These are phyloP conservation scores for Rhizopogon vinicolor DNA, from an alignment of 768 basidiomycete genomes.

Conservation along the genomic window DNA sequence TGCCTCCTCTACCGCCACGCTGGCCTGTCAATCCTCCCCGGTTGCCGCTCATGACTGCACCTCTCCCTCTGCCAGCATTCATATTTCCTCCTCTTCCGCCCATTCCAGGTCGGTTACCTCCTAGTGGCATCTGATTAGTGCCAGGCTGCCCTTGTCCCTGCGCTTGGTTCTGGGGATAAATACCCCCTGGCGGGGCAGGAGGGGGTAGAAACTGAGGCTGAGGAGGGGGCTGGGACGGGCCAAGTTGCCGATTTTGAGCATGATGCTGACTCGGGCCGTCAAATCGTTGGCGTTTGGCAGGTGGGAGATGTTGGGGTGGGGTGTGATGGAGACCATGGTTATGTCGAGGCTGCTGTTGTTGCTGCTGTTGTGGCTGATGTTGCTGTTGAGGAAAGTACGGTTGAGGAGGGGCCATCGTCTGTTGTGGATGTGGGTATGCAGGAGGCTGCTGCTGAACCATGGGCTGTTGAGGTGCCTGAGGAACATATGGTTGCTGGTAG, in stretches of 20 bases:
- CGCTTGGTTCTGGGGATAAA: conserved; percentile 22
- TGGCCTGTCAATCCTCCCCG: conserved; percentile 42
- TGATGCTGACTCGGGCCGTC: conserved; percentile 59
- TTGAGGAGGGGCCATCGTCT: conserved; percentile 34
- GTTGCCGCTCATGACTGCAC: conserved; percentile 41
- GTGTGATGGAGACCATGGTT: conserved; percentile 54
- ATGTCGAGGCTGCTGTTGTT: conserved; percentile 36
- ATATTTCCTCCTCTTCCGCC: conserved; percentile 38
- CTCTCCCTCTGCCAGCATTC: conserved; percentile 35
- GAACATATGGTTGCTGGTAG: conserved; percentile 63
- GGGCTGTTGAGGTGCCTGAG: conserved; percentile 53
- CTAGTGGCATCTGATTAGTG: conserved; percentile 34
- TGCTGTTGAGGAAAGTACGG: conserved; percentile 37
- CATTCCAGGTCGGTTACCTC: conserved; percentile 42
- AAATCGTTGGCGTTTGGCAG: conserved; percentile 87
- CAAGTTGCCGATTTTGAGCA: conserved; percentile 39
- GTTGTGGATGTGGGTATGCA: conserved; percentile 40
- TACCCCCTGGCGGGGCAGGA: conserved; percentile 19
- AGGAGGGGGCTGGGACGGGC: conserved; percentile 38
- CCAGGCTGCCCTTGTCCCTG: conserved; percentile 32
- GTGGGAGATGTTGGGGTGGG: conserved; percentile 79
- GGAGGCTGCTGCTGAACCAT: conserved; percentile 33
- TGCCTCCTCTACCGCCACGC: conserved; percentile 35
- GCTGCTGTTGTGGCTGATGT: conserved; percentile 24
- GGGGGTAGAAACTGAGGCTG: conserved; percentile 55